A percentile compares a stretch with the other conserved stretches of the same genome.
phyloP scores from a whole-genome alignment of 306 rosid genomes.

The Inga leiocalycina region DNA sequence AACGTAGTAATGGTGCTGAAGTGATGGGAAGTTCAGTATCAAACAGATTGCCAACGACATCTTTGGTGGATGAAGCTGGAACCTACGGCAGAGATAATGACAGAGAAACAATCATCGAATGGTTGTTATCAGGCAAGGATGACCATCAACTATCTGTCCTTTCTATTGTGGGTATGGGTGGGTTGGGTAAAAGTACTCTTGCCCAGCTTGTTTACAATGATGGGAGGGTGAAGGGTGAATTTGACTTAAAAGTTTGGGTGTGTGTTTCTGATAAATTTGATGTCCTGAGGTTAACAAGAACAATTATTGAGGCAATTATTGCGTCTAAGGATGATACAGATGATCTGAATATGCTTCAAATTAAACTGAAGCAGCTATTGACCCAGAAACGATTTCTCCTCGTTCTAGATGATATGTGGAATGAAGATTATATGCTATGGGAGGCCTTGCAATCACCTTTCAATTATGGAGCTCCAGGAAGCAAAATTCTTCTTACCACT shows the following conservation, averaged over 20 bases:
- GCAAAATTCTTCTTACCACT: constrained; percentile 36
- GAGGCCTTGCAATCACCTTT: not conserved
- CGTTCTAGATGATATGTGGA: constrained; percentile 41
- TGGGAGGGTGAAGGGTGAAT: too few species aligned
- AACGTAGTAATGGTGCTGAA: not conserved
- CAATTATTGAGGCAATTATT: constrained; percentile 7
- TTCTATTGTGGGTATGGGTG: too few species aligned
- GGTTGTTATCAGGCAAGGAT: too few species aligned
- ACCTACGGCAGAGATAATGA: constrained; percentile 32
- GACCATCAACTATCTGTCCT: too few species aligned
- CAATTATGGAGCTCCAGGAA: not conserved
- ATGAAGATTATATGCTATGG: constrained; percentile 24
- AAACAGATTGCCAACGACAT: not conserved
- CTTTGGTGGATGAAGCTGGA: not conserved
- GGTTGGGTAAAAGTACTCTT: too few species aligned
- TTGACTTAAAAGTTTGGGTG: not conserved
- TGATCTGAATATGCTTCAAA: constrained; percentile 3
- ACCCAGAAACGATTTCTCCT: constrained; percentile 19
- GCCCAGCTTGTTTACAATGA: too few species aligned
- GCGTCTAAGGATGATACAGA: not conserved
- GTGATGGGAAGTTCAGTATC: too few species aligned
- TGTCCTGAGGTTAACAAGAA: not conserved
- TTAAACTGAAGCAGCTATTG: not conserved
- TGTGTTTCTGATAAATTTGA: constrained; percentile 22
- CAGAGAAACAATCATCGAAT: not conserved